Evolutionary conservation across 2,329 filamentous ascomycete genomes (phyloP).

Genomic region (Curvularia hawaiiensis): DNA sequence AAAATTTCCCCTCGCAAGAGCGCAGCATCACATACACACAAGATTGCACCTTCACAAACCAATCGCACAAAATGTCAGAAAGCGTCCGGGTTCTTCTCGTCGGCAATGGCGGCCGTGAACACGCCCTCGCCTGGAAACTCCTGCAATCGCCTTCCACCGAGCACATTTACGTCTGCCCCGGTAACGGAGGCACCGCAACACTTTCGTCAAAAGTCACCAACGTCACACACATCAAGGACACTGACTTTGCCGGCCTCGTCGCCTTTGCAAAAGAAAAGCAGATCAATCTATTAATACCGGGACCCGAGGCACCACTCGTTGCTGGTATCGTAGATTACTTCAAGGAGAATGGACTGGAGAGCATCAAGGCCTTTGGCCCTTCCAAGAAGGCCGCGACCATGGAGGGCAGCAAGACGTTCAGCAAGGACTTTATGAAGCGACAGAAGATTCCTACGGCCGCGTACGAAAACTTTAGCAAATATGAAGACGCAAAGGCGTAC

Average conservation of each 20-base stretch:
- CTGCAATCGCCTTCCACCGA: slow-evolving; percentile 80
- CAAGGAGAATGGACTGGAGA: slow-evolving; percentile 51
- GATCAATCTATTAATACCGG: slow-evolving; percentile 84
- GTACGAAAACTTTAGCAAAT: slow-evolving; percentile 87
- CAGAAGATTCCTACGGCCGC: slow-evolving; percentile 88
- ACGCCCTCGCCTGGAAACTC: slow-evolving; percentile 93
- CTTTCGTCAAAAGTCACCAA: slow-evolving; percentile 65
- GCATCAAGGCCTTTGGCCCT: slow-evolving; percentile 83
- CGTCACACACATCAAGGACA: slow-evolving; percentile 67
- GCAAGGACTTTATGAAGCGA: slow-evolving; percentile 96
- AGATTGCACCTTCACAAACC: slow-evolving; percentile 1
- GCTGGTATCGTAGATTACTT: slow-evolving; percentile 89
- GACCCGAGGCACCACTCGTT: slow-evolving; percentile 92
- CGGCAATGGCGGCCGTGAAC: slow-evolving; percentile 92
- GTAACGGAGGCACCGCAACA: slow-evolving; percentile 78
- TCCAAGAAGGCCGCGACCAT: slow-evolving; percentile 82
- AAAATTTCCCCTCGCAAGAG: slow-evolving; percentile 24
- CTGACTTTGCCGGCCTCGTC: slow-evolving; percentile 80
- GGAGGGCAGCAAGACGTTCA: slow-evolving; percentile 96
- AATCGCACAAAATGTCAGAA: slow-evolving; percentile 28
- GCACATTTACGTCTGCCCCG: slow-evolving; percentile 70
- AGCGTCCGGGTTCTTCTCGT: slow-evolving; percentile 71
- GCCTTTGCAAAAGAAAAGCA: slow-evolving; percentile 73
- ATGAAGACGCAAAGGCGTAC: slow-evolving; percentile 73
- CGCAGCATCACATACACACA: neutral